These are phyloP conservation scores for Perkinsus olseni DNA, from an alignment of 169 alveolate species.

Conservation along the genomic window DNA sequence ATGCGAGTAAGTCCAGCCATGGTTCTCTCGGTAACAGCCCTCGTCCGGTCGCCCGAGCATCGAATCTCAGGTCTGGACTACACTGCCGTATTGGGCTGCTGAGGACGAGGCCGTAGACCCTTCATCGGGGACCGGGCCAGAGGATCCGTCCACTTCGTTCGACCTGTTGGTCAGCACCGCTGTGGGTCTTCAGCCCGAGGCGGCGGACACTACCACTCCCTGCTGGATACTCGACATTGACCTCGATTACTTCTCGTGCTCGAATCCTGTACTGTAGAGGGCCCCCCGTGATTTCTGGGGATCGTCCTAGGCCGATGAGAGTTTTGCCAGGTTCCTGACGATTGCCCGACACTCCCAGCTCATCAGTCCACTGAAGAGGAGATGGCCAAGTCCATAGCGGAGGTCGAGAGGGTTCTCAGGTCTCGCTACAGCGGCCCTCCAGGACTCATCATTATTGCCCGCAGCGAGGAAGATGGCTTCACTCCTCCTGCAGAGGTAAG, in stretches of 20 bases:
- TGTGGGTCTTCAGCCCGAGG: neutral
- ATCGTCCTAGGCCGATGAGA: neutral
- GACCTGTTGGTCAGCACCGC: neutral
- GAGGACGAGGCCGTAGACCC: neutral
- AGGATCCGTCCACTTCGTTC: neutral
- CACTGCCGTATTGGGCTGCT: neutral
- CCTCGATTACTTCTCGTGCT: neutral
- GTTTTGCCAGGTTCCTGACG: neutral
- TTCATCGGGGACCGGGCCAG: neutral
- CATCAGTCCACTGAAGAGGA: neutral
- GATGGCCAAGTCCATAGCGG: neutral
- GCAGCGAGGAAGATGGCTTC: neutral
- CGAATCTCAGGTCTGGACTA: neutral
- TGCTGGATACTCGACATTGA: neutral
- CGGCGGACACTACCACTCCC: neutral
- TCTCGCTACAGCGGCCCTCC: neutral
- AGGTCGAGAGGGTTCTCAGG: neutral
- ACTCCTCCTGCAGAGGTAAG: neutral
- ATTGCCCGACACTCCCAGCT: neutral
- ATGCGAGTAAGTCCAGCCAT: neutral
- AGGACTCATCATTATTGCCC: neutral
- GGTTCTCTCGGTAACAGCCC: neutral
- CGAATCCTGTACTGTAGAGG: neutral
- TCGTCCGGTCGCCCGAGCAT: neutral
- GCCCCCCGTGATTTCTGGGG: neutral